Evolutionary conservation across 441 rosid species (phyloP), one percentile per base, ranked within the genome.

Genomic region (Biscutella auriculata): DNA sequence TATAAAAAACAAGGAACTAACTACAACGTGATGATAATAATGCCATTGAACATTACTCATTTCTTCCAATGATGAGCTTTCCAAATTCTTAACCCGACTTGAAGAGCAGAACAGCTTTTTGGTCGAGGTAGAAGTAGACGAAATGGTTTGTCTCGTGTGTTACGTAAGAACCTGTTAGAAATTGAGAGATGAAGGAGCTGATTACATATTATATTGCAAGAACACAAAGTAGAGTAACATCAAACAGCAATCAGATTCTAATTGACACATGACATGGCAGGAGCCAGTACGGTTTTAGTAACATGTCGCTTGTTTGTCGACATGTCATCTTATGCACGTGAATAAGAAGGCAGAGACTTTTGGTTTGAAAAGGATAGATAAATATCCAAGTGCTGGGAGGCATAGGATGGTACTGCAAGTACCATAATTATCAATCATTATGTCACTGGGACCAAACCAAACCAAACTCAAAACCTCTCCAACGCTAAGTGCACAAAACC

Each of bases 71-170:
- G 45, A 47, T 47, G 50, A 53, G 56, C 0, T 40, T 47, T 39
- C 43, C 57, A 12, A 13, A 14, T 50, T 56, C 57, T 73, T 61
- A 93, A 36, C 97, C 99, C 0, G 99, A 93, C 76, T 93, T 93
- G 95, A 93, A 93, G 64, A 93, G 86, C 66, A 93, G 79, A 64
- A 93, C 82, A 2, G 97, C 99, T 73, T 87, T 93, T 73, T 89
- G 93, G 63, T 89, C 99, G 66, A 89, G 76, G 67, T 93, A 89
- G 77, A 93, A 89, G 75, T 93, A 89, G 17, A 93, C 87, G 39
- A 89, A 89, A 80, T 87, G 95, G 77, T 93, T 85, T 15, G 99
- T 89, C 80, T 93, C 99, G 7, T 89, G 99, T 5, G 99, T 89
- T 63, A 93, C 99, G 12, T 87, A 89, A 10, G 99, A 93, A 55